Base-by-base conservation (phyloP, 768 basidiomycete genomes). In the Phylloporus scabripes region DNA sequence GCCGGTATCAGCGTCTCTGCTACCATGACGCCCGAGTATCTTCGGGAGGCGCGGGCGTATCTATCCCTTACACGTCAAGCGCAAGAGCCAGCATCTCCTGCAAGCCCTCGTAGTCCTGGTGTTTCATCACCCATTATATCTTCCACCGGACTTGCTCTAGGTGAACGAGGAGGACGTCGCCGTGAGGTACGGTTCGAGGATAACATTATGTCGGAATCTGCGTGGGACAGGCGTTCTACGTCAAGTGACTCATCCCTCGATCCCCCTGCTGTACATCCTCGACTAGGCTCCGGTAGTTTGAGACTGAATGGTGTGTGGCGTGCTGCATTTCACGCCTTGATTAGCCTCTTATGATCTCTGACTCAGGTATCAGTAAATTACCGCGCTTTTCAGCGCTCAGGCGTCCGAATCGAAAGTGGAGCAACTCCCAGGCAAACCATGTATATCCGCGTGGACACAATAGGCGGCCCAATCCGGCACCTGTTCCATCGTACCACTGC, bases 401-500 rank as follows among this genome's bases (percentile, higher is more conserved):
- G 38, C 64, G 53, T 14, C 51, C 57, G 17, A 21, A 34, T 10
- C 46, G 61, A 45, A 63, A 42, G 48, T 47, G 56, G 51, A 3
- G 43, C 5, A 52, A 45, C 12, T 47, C 53, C 12, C 61, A 54
- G 15, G 36, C 50, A 43, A 59, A 48, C 24, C 48, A 48, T 26
- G 33, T 9, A 7, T 18, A 51, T 11, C 8, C 21, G 18, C 48
- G 45, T 11, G 26, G 24, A 10, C 33, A 50, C 14, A 56, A 46
- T 23, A 54, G 52, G 44, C 56, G 56, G 17, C 0, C 53, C 17
- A 52, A 47, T 17, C 53, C 44, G 32, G 15, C 38, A 15, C 40
- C 52, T 3, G 15, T 50, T 21, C 48, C 55, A 7, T 64, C 61
- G 9, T 67, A 67, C 36, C 75, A 80, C 49, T 82, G 79, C 49